Conservation (phyloP, 306 rosid genomes). For the Cotoneaster glaucophyllus region DNA sequence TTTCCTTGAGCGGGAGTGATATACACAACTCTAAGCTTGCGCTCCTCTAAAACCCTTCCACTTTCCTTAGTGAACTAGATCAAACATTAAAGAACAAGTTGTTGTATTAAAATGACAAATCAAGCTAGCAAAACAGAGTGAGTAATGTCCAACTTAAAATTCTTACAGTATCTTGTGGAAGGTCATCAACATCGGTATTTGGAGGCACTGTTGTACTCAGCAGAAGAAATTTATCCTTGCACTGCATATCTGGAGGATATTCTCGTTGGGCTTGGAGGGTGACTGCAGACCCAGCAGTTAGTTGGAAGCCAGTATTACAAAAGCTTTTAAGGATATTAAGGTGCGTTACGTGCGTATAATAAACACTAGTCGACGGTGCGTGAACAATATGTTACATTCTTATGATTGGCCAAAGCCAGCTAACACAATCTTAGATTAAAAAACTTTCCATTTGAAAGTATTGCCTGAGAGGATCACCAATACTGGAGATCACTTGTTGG, state of each 20-base stretch:
- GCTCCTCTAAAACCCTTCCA: constrained; percentile 72
- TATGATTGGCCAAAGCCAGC: constrained; percentile 11
- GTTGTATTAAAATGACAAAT: not conserved
- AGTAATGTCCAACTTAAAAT: constrained; percentile 4
- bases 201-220: constrained; percentile 74
- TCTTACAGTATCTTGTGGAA: constrained; percentile 70
- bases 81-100: constrained; percentile 13
- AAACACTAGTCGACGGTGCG: constrained; percentile 14
- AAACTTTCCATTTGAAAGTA: not conserved
- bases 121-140: constrained; percentile 10
- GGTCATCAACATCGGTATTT: constrained; percentile 72
- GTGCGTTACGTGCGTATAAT: not conserved
- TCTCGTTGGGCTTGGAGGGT: constrained; percentile 93
- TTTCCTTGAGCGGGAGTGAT: constrained; percentile 40
- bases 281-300: constrained; percentile 48
- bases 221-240: constrained; percentile 92
- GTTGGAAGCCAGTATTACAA: constrained; percentile 7
- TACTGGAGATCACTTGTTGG: not conserved
- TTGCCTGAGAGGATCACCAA: not conserved
- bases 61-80: constrained; percentile 76
- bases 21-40: constrained; percentile 77
- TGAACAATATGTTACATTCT: constrained; percentile 1
- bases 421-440: constrained; percentile 1
- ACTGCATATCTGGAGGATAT: constrained; percentile 77
- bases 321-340: not conserved